Base-by-base conservation (phyloP, 2,329 filamentous ascomycete species). In the Phyllosticta capitalensis region DNA sequence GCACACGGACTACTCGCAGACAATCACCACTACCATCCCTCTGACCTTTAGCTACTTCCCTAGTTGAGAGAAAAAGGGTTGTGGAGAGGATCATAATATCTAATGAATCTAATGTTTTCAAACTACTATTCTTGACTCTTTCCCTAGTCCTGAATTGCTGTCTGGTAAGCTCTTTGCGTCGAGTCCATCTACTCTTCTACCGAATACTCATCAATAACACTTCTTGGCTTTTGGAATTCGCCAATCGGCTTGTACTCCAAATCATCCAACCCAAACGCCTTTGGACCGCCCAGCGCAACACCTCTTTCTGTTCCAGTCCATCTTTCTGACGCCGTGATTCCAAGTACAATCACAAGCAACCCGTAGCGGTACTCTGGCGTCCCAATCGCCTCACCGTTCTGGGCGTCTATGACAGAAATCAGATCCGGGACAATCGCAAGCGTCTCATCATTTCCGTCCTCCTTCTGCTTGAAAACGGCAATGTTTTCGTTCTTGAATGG, bases 311-410 rank as follows among this genome's bases (percentile, higher is more conserved):
- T 79, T 48, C 76, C 74, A 0, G 77, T 81, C 80, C 81, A 84
- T 48, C 77, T 72, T 6, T 79, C 79, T 51, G 78, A 81, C 59
- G 79, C 80, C 0, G 79, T 78, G 26, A 83, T 80, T 0, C 78
- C 81, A 52, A 84, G 67, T 0, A 83, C 79, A 0, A 76, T 74
- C 0, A 82, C 80, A 50, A 77, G 68, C 52, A 79, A 69, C 1
- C 80, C 80, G 62, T 82, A 83, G 53, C 78, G 73, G 67, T 79
- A 82, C 64, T 83, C 80, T 1, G 79, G 80, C 49, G 80, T 78
- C 2, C 80, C 80, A 6, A 83, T 70, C 1, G 76, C 76, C 61
- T 76, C 74, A 3, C 79, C 78, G 49, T 76, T 78, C 26, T 59
- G 57, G 22, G 75, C 72, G 64, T 81, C 79, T 14, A 80, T 70